phyloP scores from a whole-genome alignment of 352 stramenopile genomes.

The Phytophthora sojae region DNA sequence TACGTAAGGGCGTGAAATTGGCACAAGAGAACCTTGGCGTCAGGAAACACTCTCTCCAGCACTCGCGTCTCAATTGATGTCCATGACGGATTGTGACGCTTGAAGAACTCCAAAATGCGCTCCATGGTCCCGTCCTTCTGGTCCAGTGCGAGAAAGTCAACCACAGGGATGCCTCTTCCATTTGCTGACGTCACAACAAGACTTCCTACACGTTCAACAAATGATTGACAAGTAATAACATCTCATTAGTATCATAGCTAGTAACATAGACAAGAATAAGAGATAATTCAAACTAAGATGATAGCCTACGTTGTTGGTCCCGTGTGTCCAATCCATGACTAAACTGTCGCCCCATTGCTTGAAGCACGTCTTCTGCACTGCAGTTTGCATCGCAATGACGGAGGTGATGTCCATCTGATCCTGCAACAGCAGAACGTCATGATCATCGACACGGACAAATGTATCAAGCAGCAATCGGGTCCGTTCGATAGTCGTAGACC shows the following conservation, averaged over 20 bases:
- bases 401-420: constrained; percentile 15
- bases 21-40: constrained; percentile 13
- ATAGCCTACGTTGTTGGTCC: too few relatives aligned
- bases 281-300: too few relatives aligned
- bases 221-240: constrained; percentile 5
- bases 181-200: constrained; percentile 27
- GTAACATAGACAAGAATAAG: too few relatives aligned
- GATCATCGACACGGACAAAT: constrained; percentile 6
- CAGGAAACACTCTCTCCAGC: background rate
- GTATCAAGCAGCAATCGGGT: too few relatives aligned
- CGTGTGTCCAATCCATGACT: too few relatives aligned
- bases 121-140: constrained; percentile 27
- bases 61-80: background rate
- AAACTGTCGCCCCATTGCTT: background rate
- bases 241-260: background rate
- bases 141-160: constrained; percentile 31
- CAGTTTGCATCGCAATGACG: constrained; percentile 12
- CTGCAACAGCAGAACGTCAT: constrained; percentile 13
- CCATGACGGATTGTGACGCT: background rate
- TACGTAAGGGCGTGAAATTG: constrained; percentile 20
- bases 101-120: constrained; percentile 12
- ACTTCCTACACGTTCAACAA: constrained; percentile 13
- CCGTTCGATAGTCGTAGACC: background rate
- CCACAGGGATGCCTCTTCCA: constrained; percentile 19
- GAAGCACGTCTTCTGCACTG: constrained; percentile 10